Conservation (phyloP, 768 basidiomycete species). For the Clavaria fumosa region DNA sequence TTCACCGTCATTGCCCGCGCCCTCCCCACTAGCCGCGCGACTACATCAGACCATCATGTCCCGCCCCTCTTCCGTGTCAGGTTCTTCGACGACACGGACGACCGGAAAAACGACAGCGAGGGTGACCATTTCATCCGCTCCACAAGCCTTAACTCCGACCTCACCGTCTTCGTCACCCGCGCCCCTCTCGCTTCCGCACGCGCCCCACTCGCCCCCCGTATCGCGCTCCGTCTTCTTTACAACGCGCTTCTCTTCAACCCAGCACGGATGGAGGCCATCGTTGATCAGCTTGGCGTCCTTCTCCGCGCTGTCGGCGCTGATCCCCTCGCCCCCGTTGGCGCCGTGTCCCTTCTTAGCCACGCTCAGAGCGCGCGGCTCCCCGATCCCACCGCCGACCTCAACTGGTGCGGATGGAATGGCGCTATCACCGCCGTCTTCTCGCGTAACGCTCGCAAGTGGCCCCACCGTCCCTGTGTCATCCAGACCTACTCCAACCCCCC, state of each 20-base stretch:
- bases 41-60: slow-evolving; percentile 28
- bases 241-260: slow-evolving; percentile 89
- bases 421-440: slow-evolving; percentile 95
- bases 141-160: slow-evolving; percentile 78
- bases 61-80: slow-evolving; percentile 80
- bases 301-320: slow-evolving; percentile 55
- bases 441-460: slow-evolving; percentile 62
- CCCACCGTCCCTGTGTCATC: slow-evolving; percentile 78
- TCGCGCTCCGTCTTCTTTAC: slow-evolving; percentile 77
- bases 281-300: slow-evolving; percentile 75
- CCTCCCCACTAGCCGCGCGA: slow-evolving; percentile 46
- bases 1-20: slow-evolving; percentile 63
- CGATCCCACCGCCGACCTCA: slow-evolving; percentile 70
- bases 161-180: slow-evolving; percentile 78
- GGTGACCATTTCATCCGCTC: slow-evolving; percentile 60
- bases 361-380: slow-evolving; percentile 59
- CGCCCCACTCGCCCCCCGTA: slow-evolving; percentile 52
- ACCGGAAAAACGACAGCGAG: slow-evolving; percentile 52
- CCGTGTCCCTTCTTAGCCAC: slow-evolving; percentile 65
- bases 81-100: slow-evolving; percentile 89
- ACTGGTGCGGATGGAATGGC: slow-evolving; percentile 97
- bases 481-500: slow-evolving; percentile 62
- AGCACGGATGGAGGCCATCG: slow-evolving; percentile 55
- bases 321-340: slow-evolving; percentile 57
- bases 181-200: slow-evolving; percentile 54